phyloP scores from a whole-genome alignment of 495 filamentous ascomycete genomes.

The Aspergillus sclerotioniger region DNA sequence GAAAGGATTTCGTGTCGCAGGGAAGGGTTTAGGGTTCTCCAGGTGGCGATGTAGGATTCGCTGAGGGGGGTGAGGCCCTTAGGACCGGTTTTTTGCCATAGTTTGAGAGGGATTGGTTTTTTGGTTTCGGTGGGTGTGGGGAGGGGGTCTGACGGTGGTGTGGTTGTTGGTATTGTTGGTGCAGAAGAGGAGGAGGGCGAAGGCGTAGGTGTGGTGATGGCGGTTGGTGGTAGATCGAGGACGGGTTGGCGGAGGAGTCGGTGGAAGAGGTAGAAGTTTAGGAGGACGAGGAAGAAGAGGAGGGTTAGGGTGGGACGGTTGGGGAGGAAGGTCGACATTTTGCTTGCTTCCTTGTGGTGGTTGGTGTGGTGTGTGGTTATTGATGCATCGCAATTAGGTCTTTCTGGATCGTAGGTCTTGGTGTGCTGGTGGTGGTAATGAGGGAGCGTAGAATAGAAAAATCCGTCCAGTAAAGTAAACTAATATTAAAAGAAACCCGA shows the following conservation, averaged over 20 bases:
- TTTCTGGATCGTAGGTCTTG: too few species aligned
- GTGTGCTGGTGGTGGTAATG: too few species aligned
- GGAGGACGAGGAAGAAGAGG: slow-evolving; percentile 11
- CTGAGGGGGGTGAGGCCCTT: slow-evolving; percentile 15
- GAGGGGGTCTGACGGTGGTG: not conserved
- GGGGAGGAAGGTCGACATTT: not conserved
- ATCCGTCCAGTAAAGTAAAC: too few species aligned
- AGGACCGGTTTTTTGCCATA: slow-evolving; percentile 35
- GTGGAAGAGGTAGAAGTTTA: slow-evolving; percentile 20
- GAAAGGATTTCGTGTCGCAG: slow-evolving; percentile 37
- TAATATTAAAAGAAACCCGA: too few species aligned
- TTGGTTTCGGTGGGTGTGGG: not conserved
- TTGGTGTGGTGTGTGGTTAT: not conserved
- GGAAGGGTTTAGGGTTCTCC: slow-evolving; percentile 29
- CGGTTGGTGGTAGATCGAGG: not conserved
- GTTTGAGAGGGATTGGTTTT: slow-evolving; percentile 17
- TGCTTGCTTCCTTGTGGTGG: not conserved
- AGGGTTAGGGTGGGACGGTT: slow-evolving; percentile 12
- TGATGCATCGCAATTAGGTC: too few species aligned
- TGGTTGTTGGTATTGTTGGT: not conserved
- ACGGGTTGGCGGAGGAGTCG: slow-evolving; percentile 9
- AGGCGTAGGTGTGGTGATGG: not conserved
- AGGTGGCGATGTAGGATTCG: slow-evolving; percentile 19
- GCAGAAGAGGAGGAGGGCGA: slow-evolving; percentile 1
- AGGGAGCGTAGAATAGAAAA: too few species aligned